Percentiles rank a stretch among this genome's conserved stretches.
Evolutionary conservation across 202 grass and related monocot genomes (phyloP).

Genomic region (Brachypodium distachyon): DNA sequence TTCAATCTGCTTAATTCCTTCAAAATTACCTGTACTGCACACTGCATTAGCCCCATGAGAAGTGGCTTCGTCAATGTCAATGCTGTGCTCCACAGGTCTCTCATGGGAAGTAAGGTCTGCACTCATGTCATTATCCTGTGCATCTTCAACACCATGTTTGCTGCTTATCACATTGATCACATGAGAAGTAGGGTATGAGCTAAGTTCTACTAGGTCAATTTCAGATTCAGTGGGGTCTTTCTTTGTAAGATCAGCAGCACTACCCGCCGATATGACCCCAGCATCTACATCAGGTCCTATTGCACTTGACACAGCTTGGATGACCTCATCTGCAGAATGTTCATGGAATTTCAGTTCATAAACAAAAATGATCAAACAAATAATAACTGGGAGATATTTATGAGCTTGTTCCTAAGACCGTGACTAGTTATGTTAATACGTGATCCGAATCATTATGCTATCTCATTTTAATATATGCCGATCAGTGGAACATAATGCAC

Average conservation of each 20-base stretch:
- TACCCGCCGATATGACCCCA: not conserved
- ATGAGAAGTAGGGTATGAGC: not conserved
- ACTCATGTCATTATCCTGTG: not conserved
- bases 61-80: conserved; percentile 13
- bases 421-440: too few species aligned
- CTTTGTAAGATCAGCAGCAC: not conserved
- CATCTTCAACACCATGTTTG: conserved; percentile 10
- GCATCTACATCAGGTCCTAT: not conserved
- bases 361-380: not conserved
- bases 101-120: not conserved
- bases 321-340: conserved; percentile 23
- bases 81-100: not conserved
- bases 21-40: not conserved
- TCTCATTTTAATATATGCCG: not conserved
- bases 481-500: not conserved
- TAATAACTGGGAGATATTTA: not conserved
- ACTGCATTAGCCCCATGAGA: not conserved
- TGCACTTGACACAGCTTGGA: not conserved
- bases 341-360: conserved; percentile 5
- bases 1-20: conserved; percentile 29
- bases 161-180: not conserved
- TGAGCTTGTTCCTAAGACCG: not conserved
- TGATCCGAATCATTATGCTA: too few species aligned
- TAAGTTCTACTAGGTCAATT: conserved; percentile 4
- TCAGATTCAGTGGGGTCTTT: conserved; percentile 14